Evolutionary conservation across 768 basidiomycete species (phyloP), one percentile per base, ranked within the genome.

Genomic region (Paxillus rubicundulus): DNA sequence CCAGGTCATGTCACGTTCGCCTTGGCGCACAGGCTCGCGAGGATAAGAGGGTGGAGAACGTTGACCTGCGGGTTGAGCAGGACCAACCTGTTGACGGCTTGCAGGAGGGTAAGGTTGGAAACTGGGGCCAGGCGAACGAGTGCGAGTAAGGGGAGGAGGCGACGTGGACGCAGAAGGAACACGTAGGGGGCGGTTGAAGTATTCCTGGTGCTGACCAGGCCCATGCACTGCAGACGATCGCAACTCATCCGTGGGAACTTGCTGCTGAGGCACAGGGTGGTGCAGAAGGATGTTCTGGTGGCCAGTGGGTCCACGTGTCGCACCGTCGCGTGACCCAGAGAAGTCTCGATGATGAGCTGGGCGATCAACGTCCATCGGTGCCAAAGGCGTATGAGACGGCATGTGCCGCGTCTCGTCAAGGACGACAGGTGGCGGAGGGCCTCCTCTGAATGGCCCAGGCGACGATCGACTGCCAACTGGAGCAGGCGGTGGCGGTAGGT

Each of bases 391-490:
- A 55, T 88, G 87, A 4, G 82, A 80, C 9, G 81, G 79, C 0
- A 75, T 64, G 49, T 88, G 87, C n/a, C 86, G 79, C 8, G 74
- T 75, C 60, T 92, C 90, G 54, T 91, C 89, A 9, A 92, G 70
- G 47, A 88, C 78, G 37, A 92, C 85, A 10, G 90, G 89, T 6
- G 90, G 89, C 0, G 89, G 90, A 3, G 88, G 86, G 2, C 89
- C 87, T 32, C 89, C 89, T 55, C 90, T 74, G 74, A 91, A 92
- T 12, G 90, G 90, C 16, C 82, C 81, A 0, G 87, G 85, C 1
- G 82, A 82, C 9, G 78, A 75, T n/a, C 78, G 77, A 40, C 71
- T 64, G 16, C 70, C 68, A 42, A 73, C 67, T 1, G 74, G 73
- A 40, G 77, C 77, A 16, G 83, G 79, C 1, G 86, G 85, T 8